Evolutionary conservation across 192 early-diverging fungal genomes (phyloP).

Genomic region (Linnemannia exigua): DNA sequence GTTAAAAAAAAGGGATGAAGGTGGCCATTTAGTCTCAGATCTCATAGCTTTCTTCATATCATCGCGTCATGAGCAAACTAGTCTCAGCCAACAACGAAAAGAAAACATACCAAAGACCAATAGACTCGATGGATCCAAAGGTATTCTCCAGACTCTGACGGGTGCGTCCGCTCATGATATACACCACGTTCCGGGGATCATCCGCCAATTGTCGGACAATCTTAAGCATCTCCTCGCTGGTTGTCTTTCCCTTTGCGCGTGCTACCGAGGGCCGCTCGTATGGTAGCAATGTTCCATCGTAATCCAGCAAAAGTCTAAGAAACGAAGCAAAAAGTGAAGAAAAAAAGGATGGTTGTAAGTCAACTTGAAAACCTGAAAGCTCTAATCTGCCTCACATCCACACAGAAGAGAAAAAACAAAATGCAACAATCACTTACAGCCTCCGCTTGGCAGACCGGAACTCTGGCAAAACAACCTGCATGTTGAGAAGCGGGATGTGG

Average conservation of each 20-base stretch:
- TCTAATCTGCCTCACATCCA: background rate
- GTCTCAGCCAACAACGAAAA: too few species aligned
- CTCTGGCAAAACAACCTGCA: constrained; percentile 38
- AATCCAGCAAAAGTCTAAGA: constrained; percentile 67
- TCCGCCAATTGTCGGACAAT: constrained; percentile 65
- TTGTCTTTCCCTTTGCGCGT: constrained; percentile 57
- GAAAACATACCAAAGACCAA: constrained; percentile 68
- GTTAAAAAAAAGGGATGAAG: background rate
- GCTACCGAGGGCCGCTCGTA: constrained; percentile 62
- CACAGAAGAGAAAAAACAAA: background rate
- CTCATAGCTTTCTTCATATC: too few species aligned
- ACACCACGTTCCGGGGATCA: constrained; percentile 80
- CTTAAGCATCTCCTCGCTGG: constrained; percentile 71
- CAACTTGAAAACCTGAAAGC: background rate
- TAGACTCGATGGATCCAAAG: constrained; percentile 72
- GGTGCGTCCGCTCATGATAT: constrained; percentile 83
- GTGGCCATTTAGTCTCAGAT: background rate
- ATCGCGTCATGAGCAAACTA: too few species aligned
- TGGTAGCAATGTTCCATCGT: constrained; percentile 81
- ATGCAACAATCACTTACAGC: constrained; percentile 53
- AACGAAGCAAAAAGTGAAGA: too few species aligned
- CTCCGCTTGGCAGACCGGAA: constrained; percentile 53
- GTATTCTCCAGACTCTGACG: constrained; percentile 71
- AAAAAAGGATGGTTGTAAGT: background rate
- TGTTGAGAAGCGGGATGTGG: constrained; percentile 61